Percentiles rank a stretch among this genome's conserved stretches.
Conservation (phyloP, 352 stramenopile species). For the Globisporangium spiculum region DNA sequence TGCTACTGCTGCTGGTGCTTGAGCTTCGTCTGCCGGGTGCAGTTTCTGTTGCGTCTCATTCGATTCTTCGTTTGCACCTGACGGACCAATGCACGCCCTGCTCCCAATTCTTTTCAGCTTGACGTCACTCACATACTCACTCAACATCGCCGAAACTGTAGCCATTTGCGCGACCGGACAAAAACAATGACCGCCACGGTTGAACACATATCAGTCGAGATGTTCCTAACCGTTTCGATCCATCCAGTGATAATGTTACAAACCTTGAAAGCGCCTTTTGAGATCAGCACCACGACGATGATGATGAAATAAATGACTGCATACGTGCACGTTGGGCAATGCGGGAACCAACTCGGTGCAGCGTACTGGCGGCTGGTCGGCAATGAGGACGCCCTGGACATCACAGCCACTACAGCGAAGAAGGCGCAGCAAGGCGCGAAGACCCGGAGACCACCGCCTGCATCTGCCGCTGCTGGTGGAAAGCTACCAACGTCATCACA, state of each 20-base stretch:
- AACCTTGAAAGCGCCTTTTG: neutral
- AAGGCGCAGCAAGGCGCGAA: neutral
- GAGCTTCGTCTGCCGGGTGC: neutral
- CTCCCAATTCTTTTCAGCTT: neutral
- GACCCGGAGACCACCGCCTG: neutral
- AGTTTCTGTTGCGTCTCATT: too few relatives aligned
- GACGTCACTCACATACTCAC: neutral
- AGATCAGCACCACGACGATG: neutral
- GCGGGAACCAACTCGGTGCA: conserved; percentile 74
- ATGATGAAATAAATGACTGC: conserved; percentile 42
- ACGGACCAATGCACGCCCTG: neutral
- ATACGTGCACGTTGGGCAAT: conserved; percentile 70
- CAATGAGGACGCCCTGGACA: neutral
- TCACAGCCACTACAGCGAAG: neutral
- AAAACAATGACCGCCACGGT: neutral
- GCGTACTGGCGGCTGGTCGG: conserved; percentile 58
- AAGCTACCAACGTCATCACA: neutral
- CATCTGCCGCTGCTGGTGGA: neutral
- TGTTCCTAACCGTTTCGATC: neutral
- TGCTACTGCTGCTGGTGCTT: neutral
- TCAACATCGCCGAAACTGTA: neutral
- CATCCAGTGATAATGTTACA: neutral
- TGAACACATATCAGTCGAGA: neutral
- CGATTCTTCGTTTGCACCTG: too few relatives aligned
- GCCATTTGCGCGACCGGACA: neutral